Percentiles rank a stretch among this genome's conserved stretches.
Conservation (phyloP, 2,329 filamentous ascomycete species). For the Biscogniauxia marginata region DNA sequence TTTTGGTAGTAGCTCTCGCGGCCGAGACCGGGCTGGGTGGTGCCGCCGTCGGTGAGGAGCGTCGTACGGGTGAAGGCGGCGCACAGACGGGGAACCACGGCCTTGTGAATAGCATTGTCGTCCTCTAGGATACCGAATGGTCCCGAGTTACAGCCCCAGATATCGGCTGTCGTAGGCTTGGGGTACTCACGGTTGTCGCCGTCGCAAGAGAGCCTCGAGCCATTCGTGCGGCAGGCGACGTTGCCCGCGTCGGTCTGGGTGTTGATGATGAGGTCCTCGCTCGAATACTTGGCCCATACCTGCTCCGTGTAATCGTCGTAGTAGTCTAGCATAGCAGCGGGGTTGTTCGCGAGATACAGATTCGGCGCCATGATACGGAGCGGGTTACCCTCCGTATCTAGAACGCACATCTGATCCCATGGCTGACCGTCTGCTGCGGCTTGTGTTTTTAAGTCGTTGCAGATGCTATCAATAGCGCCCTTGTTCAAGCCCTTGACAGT, state of each 20-base stretch:
- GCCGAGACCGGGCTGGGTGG: constrained; percentile 42
- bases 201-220: constrained; percentile 38
- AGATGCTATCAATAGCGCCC: constrained; percentile 39
- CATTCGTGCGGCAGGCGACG: constrained; percentile 39
- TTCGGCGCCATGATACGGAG: constrained; percentile 47
- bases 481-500: constrained; percentile 39
- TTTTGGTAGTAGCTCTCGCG: constrained; percentile 43
- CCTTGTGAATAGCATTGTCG: constrained; percentile 42
- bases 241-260: constrained; percentile 41
- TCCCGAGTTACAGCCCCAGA: constrained; percentile 52
- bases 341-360: constrained; percentile 37
- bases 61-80: constrained; percentile 51
- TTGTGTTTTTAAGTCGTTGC: constrained; percentile 40
- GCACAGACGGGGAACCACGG: constrained; percentile 48
- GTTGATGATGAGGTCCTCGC: constrained; percentile 40
- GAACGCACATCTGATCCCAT: constrained; percentile 47
- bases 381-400: constrained; percentile 33
- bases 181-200: constrained; percentile 43
- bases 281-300: constrained; percentile 45
- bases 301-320: constrained; percentile 45
- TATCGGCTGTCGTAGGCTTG: constrained; percentile 44
- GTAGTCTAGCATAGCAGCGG: constrained; percentile 39
- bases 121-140: constrained; percentile 39
- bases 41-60: constrained; percentile 45
- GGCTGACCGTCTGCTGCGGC: constrained; percentile 37